These are phyloP conservation scores for Gaertneriomyces sp. DNA, from an alignment of 192 early-diverging fungal species.

Conservation along the genomic window DNA sequence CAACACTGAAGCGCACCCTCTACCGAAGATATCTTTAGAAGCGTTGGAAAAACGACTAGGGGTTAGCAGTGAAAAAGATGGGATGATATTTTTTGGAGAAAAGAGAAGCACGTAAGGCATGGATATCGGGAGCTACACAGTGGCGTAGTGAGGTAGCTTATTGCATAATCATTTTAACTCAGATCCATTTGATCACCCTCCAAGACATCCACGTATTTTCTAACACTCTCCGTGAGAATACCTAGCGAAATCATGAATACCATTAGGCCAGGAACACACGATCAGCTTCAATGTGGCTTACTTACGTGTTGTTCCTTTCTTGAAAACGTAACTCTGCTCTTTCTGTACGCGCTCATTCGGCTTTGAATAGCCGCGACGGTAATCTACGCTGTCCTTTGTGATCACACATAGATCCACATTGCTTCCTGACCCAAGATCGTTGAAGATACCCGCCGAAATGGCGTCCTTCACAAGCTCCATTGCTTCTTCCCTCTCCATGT, in stretches of 20 bases:
- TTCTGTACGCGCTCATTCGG: conserved; percentile 87
- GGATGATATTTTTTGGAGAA: too few relatives aligned
- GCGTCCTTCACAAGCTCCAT: conserved; percentile 88
- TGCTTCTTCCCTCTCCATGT: conserved; percentile 77
- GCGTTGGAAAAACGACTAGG: too few relatives aligned
- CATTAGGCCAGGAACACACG: conserved; percentile 2
- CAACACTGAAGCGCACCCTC: conserved; percentile 94
- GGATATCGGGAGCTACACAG: too few relatives aligned
- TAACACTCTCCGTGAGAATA: conserved; percentile 52
- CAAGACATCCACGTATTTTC: conserved; percentile 54
- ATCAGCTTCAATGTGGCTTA: not conserved
- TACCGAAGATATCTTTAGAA: conserved; percentile 41
- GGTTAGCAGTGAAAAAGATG: too few relatives aligned
- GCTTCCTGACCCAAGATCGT: conserved; percentile 95
- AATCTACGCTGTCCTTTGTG: conserved; percentile 78
- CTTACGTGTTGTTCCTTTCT: conserved; percentile 39
- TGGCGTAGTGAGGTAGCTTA: too few relatives aligned
- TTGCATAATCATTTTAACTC: conserved; percentile 13
- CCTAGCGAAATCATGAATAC: conserved; percentile 30
- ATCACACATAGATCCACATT: conserved; percentile 95
- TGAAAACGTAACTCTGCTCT: conserved; percentile 74
- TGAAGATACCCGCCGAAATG: conserved; percentile 97
- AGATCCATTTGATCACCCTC: conserved; percentile 68
- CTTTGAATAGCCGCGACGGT: conserved; percentile 75
- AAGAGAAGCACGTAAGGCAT: too few relatives aligned